Percentiles rank a stretch among this genome's conserved stretches.
Evolutionary conservation across 2,329 filamentous ascomycete species (phyloP).

Genomic region (Botrytis hyacinthi): DNA sequence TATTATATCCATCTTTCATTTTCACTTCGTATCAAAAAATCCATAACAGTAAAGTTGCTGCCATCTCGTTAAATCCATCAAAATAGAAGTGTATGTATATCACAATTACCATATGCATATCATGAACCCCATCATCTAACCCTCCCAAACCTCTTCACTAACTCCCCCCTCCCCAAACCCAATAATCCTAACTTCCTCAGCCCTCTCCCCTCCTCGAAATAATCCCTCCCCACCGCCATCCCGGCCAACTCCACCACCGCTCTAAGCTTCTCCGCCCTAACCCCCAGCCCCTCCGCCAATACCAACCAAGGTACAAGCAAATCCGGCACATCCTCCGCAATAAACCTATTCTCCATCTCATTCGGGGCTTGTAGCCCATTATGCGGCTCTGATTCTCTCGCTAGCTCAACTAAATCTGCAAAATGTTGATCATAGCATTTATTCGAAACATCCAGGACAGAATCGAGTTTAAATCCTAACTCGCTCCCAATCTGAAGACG

Average conservation of each 20-base stretch:
- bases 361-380: neutral
- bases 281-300: slow-evolving; percentile 20
- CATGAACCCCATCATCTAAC: neutral
- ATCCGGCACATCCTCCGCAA: slow-evolving; percentile 26
- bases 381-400: neutral
- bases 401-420: slow-evolving; percentile 12
- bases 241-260: slow-evolving; percentile 16
- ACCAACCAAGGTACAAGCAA: slow-evolving; percentile 25
- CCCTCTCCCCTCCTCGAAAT: slow-evolving; percentile 21
- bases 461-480: slow-evolving; percentile 21
- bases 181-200: slow-evolving; percentile 19
- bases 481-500: slow-evolving; percentile 20
- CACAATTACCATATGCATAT: neutral
- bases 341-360: slow-evolving; percentile 21
- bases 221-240: slow-evolving; percentile 22
- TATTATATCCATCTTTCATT: neutral
- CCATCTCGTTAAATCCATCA: neutral
- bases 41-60: neutral
- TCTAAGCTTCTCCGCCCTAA: slow-evolving; percentile 16
- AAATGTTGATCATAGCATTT: slow-evolving; percentile 20
- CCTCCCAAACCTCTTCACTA: slow-evolving; percentile 19
- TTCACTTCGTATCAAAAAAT: neutral
- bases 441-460: slow-evolving; percentile 22
- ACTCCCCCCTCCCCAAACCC: slow-evolving; percentile 10
- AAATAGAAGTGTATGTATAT: neutral